These are phyloP conservation scores for Leccinum pachyderme DNA, from an alignment of 1,284 basidiomycete genomes.

Conservation along the genomic window DNA sequence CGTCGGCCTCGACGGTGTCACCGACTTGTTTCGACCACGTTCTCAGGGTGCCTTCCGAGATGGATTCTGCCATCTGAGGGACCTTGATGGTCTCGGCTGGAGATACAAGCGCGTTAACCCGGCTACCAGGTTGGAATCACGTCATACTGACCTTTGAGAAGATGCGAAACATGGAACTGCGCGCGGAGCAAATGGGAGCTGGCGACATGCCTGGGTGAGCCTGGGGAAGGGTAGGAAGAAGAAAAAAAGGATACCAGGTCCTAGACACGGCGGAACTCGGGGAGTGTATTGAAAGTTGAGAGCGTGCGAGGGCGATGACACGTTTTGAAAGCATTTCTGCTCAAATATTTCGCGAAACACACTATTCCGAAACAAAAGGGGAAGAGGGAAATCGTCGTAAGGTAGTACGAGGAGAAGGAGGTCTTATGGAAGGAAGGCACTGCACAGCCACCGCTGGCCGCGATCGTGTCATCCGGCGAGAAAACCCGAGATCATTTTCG, in stretches of 20 bases:
- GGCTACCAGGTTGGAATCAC: constrained; percentile 5
- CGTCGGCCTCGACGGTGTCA: constrained; percentile 87
- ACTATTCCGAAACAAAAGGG: not conserved
- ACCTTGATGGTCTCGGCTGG: constrained; percentile 91
- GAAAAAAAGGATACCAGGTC: constrained; percentile 47
- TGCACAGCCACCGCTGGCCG: constrained; percentile 22
- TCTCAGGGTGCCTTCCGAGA: constrained; percentile 96
- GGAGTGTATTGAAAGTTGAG: constrained; percentile 45
- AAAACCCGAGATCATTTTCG: constrained; percentile 29
- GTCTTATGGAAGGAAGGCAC: not conserved
- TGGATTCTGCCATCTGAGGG: constrained; percentile 98
- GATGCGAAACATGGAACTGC: constrained; percentile 65
- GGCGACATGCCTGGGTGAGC: constrained; percentile 40
- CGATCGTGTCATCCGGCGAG: constrained; percentile 3
- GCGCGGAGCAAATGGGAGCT: constrained; percentile 49
- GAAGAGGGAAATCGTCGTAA: not conserved
- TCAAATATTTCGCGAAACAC: not conserved
- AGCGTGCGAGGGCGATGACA: constrained; percentile 63
- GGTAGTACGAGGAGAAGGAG: not conserved
- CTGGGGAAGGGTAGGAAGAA: constrained; percentile 4
- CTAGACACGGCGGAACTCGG: constrained; percentile 42
- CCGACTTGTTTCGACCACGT: constrained; percentile 95
- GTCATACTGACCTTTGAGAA: constrained; percentile 58
- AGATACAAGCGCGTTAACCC: constrained; percentile 11
- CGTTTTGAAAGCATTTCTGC: constrained; percentile 68